A percentile compares a stretch with the other conserved stretches of the same genome.
These are phyloP conservation scores for Auriscalpium vulgare DNA, from an alignment of 768 basidiomycete species.

Conservation along the genomic window DNA sequence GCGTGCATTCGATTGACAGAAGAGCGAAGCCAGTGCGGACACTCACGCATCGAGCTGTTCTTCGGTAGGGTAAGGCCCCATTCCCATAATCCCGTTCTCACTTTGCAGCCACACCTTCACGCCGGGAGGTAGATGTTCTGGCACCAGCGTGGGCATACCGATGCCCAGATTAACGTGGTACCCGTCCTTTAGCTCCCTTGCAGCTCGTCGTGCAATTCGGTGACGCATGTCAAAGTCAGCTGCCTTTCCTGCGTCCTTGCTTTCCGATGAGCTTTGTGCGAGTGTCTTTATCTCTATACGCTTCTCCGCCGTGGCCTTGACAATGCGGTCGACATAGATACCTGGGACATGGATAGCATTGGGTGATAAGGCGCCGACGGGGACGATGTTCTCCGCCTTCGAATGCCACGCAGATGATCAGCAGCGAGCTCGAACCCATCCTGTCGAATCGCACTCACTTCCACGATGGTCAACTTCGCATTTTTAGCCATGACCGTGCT, in stretches of 20 bases:
- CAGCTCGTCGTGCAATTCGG: slow-evolving; percentile 79
- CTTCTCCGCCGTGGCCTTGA: slow-evolving; percentile 69
- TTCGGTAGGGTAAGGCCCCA: slow-evolving; percentile 84
- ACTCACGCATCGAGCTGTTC: slow-evolving; percentile 68
- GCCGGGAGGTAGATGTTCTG: slow-evolving; percentile 64
- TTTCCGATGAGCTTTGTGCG: slow-evolving; percentile 34
- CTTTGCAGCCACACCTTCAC: slow-evolving; percentile 86
- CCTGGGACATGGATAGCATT: slow-evolving; percentile 78
- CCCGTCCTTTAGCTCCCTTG: slow-evolving; percentile 83
- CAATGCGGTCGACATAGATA: slow-evolving; percentile 85
- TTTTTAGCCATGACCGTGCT: slow-evolving; percentile 82
- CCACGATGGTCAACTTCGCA: slow-evolving; percentile 84
- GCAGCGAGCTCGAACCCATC: not conserved
- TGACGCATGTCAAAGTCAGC: slow-evolving; percentile 49
- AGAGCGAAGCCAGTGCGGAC: slow-evolving; percentile 22
- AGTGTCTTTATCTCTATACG: slow-evolving; percentile 69
- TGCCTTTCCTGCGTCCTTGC: slow-evolving; percentile 39
- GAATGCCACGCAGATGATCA: not conserved
- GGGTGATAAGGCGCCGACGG: slow-evolving; percentile 72
- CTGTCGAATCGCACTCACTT: slow-evolving; percentile 34
- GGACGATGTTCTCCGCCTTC: slow-evolving; percentile 91
- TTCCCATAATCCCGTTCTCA: slow-evolving; percentile 85
- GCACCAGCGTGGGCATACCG: slow-evolving; percentile 86
- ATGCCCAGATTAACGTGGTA: slow-evolving; percentile 87
- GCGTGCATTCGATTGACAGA: not conserved